Percentiles rank a stretch among this genome's conserved stretches.
Evolutionary conservation across 2,329 filamentous ascomycete genomes (phyloP).

Genomic region (Hymenoscyphus fructigenus): DNA sequence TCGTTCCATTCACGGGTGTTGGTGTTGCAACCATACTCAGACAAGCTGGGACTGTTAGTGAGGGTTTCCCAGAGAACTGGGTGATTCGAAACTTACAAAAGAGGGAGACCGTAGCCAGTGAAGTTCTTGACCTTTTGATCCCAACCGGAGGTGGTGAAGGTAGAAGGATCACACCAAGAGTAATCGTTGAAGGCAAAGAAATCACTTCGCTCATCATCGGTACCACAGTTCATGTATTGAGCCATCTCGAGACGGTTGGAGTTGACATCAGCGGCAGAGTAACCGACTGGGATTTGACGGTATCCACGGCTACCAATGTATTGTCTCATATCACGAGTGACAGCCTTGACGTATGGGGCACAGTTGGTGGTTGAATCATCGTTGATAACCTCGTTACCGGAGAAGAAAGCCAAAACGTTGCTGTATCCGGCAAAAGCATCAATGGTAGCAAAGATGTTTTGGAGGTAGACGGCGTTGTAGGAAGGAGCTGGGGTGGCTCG

Average conservation of each 20-base stretch:
- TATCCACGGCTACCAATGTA: constrained; percentile 50
- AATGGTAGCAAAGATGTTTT: constrained; percentile 69
- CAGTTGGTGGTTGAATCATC: constrained; percentile 49
- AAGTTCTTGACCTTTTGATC: constrained; percentile 68
- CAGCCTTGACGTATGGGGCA: constrained; percentile 58
- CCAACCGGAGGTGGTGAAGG: constrained; percentile 62
- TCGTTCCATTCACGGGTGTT: constrained; percentile 82
- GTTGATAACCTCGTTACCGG: constrained; percentile 61
- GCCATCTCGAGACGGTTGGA: constrained; percentile 69
- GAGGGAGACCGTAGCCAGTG: constrained; percentile 64
- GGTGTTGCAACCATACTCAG: constrained; percentile 87
- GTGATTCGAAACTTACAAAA: constrained; percentile 39
- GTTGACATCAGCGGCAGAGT: constrained; percentile 65
- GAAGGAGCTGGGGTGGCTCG: constrained; percentile 57
- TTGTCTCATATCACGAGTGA: constrained; percentile 56
- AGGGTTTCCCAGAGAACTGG: background rate
- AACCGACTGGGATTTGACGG: constrained; percentile 55
- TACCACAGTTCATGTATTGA: constrained; percentile 72
- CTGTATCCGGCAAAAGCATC: constrained; percentile 65
- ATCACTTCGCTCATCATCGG: constrained; percentile 63
- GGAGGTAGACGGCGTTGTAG: constrained; percentile 69
- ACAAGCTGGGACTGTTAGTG: constrained; percentile 49
- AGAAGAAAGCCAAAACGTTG: constrained; percentile 67
- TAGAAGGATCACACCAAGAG: constrained; percentile 63
- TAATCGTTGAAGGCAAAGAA: constrained; percentile 69